Base-by-base conservation (phyloP, 108 stramenopile genomes). In the Discostella pseudostelligera region DNA sequence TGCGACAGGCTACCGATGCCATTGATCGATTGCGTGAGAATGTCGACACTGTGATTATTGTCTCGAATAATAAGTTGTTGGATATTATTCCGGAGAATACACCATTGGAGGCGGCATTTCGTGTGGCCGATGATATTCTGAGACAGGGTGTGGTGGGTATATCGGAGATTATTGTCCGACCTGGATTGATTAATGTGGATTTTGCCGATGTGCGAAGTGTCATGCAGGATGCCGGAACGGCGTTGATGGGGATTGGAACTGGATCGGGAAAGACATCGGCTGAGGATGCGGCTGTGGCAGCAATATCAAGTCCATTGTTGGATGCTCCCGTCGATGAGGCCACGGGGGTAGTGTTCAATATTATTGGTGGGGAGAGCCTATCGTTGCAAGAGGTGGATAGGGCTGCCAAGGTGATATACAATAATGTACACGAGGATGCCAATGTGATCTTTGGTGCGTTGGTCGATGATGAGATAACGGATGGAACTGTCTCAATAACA, bases 391-490 rank as follows among this genome's bases (percentile, higher is more conserved):
- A 95, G 84, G 88, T 94, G 26, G 89, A 96, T 69, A 59, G 84
- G 29, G 94, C 94, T 4, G 90, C 90, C 47, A 82, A 90, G 62
- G 90, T 93, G 55, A 96, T 96, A 70, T 93, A 96, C 72, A 84
- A 90, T 55, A 86, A 89, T 70, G 94, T 96, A 11, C 90, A 93
- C 72, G 90, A 89, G 46, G 87, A 94, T 79, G 92, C 95, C 40
- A 94, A 96, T 80, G 93, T 96, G n/a, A 96, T 96, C 73, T 96
- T 96, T 69, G 94, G 94, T 12, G 94, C 94, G 0, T 70, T 93
- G 43, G 89, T 96, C 12, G 92, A 96, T 77, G 94, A 96, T 61
- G 84, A 82, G 44, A 90, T 96, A 67, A 81, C 86, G 29, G 86
- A 87, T 70, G 91, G 88, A 42, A 83, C 83, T 32, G 84, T 96